These are phyloP conservation scores for Syncephalastrum contaminatum DNA, from an alignment of 371 early-diverging fungal genomes.

Conservation along the genomic window DNA sequence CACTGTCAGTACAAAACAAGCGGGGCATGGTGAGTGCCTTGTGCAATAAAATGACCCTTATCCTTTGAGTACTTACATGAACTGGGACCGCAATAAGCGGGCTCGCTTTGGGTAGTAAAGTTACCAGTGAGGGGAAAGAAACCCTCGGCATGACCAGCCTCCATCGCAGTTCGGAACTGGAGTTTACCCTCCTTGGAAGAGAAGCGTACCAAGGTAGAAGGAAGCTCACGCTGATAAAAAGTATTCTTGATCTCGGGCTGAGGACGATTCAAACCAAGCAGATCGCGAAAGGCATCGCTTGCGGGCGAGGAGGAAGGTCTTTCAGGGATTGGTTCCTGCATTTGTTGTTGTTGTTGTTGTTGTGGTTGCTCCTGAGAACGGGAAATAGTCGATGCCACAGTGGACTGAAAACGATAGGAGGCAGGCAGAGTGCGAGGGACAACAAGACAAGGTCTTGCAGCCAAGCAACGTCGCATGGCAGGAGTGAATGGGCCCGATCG, in stretches of 20 bases:
- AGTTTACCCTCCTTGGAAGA: constrained; percentile 76
- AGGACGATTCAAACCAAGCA: constrained; percentile 15
- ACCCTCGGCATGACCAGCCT: constrained; percentile 77
- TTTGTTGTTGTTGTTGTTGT: too few species aligned
- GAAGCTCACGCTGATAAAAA: constrained; percentile 79
- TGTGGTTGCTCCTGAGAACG: too few species aligned
- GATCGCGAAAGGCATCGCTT: constrained; percentile 19
- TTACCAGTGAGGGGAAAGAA: constrained; percentile 87
- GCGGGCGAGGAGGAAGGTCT: too few species aligned
- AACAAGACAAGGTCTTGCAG: too few species aligned
- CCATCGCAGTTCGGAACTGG: constrained; percentile 77
- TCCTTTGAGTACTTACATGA: constrained; percentile 43
- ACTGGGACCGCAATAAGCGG: constrained; percentile 64
- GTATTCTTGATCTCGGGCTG: constrained; percentile 56
- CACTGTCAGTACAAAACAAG: constrained; percentile 53
- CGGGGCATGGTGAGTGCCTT: constrained; percentile 56
- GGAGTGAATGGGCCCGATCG: too few species aligned
- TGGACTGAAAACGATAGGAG: too few species aligned
- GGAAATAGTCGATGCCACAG: too few species aligned
- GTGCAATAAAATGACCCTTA: background rate
- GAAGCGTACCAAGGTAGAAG: constrained; percentile 71
- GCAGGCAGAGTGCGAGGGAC: too few species aligned
- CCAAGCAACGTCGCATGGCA: too few species aligned
- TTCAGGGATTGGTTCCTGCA: too few species aligned
- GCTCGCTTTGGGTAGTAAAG: constrained; percentile 90